Base-by-base conservation (phyloP, 106 monocot genomes). In the Platanthera guangdongensis region DNA sequence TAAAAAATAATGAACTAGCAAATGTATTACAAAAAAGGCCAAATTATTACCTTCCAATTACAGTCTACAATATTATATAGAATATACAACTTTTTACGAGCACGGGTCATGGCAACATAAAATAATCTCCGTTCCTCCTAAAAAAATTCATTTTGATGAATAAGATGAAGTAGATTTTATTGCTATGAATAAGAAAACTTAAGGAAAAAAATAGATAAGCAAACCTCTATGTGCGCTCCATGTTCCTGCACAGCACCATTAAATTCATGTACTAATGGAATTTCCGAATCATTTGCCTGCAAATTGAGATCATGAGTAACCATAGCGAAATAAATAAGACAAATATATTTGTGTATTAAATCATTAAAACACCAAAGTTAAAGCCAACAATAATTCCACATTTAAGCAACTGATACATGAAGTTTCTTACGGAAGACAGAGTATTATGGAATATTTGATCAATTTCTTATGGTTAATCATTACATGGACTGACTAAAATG, bases 21-120 rank as follows among this genome's bases (percentile, higher is more conserved):
- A n/a, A 4, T 22, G 15, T 14, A 46, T 5, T 3, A 75, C 1
- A 63, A 47, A 32, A 55, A 47, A 13, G n/a, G 47, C 13, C 32
- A 30, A 65, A 6, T 13, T 62, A 19, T 9, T 81, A 93, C 95
- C 93, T 90, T 90, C 81, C 88, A 83, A 69, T 87, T 82, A 67
- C 81, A 87, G 80, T 93, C 89, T 75, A 90, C 81, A 15, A 82
- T 85, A 50, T 85, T 78, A 81, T 90, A 87, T 52, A 89, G 80
- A 81, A 96, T 87, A 74, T 86, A 89, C 77, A 96, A 79, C 68
- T 86, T 91, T 57, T 89, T 87, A 63, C 87, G 80, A 83, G 95
- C 93, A 78, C 93, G 93, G 9, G 95, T 93, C 87, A 93, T 90
- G 68, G 95, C 93, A 51, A 93, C 95, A 82, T 96, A 96, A 49